Conservation (phyloP, 192 early-diverging fungal species). For the Umbelopsis sp. region DNA sequence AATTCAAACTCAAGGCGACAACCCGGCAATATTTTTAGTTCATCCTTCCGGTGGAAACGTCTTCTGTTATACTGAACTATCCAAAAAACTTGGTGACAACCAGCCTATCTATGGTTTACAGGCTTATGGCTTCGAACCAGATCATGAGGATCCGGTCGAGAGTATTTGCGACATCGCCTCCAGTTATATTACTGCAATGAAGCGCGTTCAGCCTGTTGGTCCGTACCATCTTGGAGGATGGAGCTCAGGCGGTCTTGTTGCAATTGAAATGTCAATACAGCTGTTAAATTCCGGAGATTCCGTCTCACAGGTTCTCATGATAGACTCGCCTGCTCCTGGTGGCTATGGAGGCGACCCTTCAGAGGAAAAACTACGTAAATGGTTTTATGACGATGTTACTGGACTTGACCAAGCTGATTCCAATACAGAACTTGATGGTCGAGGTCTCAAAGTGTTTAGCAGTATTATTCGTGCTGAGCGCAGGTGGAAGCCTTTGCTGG, state of each 20-base stretch:
- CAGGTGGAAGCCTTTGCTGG: not conserved
- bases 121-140: constrained; percentile 24
- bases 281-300: constrained; percentile 3
- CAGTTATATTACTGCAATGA: constrained; percentile 1
- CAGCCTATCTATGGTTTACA: constrained; percentile 33
- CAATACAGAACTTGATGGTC: not conserved
- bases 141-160: not conserved
- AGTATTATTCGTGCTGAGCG: not conserved
- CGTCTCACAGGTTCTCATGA: not conserved
- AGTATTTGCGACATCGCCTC: not conserved
- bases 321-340: not conserved
- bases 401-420: not conserved
- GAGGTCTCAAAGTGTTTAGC: not conserved
- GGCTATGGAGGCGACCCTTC: constrained; percentile 1
- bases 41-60: constrained; percentile 27
- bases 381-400: not conserved
- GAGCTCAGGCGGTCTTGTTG: constrained; percentile 27
- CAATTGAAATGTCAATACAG: constrained; percentile 24
- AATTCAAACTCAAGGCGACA: constrained; percentile 26
- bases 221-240: constrained; percentile 30
- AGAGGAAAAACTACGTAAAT: not conserved
- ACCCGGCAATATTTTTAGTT: constrained; percentile 26
- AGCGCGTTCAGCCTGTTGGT: not conserved
- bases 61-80: constrained; percentile 22
- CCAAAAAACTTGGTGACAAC: constrained; percentile 19